Evolutionary conservation across 306 rosid species (phyloP), one percentile per base, ranked within the genome.

Genomic region (Styphnolobium japonicum): DNA sequence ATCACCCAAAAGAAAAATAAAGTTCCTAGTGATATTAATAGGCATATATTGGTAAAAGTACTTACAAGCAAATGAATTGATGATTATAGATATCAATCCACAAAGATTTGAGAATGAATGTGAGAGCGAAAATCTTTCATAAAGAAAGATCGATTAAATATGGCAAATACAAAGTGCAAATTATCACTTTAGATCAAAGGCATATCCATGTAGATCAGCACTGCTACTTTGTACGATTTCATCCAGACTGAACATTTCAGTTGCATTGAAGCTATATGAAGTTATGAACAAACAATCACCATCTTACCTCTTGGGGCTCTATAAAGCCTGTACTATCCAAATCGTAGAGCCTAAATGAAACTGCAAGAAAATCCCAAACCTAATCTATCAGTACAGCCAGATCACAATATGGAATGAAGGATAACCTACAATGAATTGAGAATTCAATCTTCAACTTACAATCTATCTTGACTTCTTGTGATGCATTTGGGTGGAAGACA

Each of bases 331-430:
- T 90, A 46, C 11, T 82, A 19, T 91, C 90, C 86, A 95, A 75
- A 80, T 95, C 97, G 48, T 95, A 95, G 14, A 92, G 90, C 88
- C 76, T 92, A 71, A 92, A 95, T 15, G 98, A 89, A 90, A 95
- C 98, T 92, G 93, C 71, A 77, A 65, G 2, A 72, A 61, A 75
- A 55, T 39, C 10, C 21, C 6, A 80, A 63, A 23, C 1, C 1
- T 29, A 6, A 18, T 37, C 15, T 14, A 29, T 66, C n/a, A 86
- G 25, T 7, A 5, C 19, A 71, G 14, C 14, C 29, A 31, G n/a
- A 69, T 58, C 15, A 62, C 4, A 34, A 21, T 0, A 25, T 56
- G 61, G 16, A 67, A 39, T 37, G 27, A 56, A 66, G 49, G n/a
- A 63, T 22, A 61, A 56, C 10, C 3, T 21, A 10, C 3, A 22